Evolutionary conservation across 257 asterid species (phyloP).

Genomic region (Linderniella brevidens): DNA sequence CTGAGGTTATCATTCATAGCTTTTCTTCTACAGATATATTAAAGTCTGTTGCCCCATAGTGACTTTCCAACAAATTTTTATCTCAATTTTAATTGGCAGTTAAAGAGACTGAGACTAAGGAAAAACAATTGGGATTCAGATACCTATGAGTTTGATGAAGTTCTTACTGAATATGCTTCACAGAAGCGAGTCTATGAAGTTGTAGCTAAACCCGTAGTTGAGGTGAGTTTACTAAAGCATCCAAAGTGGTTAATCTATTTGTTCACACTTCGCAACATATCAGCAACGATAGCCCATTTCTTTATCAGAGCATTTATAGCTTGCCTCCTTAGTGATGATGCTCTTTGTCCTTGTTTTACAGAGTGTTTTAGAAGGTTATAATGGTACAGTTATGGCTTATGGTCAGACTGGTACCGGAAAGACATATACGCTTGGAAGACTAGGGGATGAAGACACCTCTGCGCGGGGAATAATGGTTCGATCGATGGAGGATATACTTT

Average conservation of each 20-base stretch:
- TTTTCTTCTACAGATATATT: neutral
- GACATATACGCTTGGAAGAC: constrained; percentile 90
- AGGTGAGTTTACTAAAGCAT: constrained; percentile 25
- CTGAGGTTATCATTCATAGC: constrained; percentile 43
- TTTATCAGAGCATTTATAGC: too few relatives aligned
- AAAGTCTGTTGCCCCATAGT: neutral
- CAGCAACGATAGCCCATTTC: too few relatives aligned
- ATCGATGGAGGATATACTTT: constrained; percentile 89
- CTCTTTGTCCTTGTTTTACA: constrained; percentile 11
- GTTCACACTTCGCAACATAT: too few relatives aligned
- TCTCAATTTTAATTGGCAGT: constrained; percentile 32
- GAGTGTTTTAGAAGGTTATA: constrained; percentile 97
- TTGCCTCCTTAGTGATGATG: too few relatives aligned
- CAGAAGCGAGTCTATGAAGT: constrained; percentile 98
- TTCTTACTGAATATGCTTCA: constrained; percentile 87
- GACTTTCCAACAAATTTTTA: constrained; percentile 2
- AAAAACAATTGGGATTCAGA: constrained; percentile 99
- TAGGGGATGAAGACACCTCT: constrained; percentile 94
- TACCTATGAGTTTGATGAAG: constrained; percentile 91
- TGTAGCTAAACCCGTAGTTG: constrained; percentile 99
- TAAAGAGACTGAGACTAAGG: constrained; percentile 86
- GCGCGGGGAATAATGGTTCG: constrained; percentile 99
- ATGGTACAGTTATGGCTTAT: constrained; percentile 99
- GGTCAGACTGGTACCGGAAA: constrained; percentile 99
- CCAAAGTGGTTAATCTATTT: too few relatives aligned